Evolutionary conservation across 306 rosid species (phyloP).

Genomic region (Acmispon strigosus): DNA sequence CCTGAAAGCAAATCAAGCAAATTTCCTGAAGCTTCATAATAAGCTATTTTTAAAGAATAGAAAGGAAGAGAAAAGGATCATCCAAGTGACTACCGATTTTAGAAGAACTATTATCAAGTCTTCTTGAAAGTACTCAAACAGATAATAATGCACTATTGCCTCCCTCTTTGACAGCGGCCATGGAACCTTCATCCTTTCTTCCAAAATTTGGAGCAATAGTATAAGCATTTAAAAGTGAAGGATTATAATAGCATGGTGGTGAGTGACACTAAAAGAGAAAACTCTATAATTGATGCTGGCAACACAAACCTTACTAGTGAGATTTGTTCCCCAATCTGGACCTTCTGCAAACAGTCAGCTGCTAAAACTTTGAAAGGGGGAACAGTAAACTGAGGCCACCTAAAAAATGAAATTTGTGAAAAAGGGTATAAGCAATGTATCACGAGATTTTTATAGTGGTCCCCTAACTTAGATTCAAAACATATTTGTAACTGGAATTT

Average conservation of each 20-base stretch:
- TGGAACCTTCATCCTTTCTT: slow-evolving; percentile 88
- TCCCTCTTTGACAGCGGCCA: slow-evolving; percentile 97
- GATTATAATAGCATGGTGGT: not conserved
- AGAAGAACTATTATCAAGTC: slow-evolving; percentile 68
- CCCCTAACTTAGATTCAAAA: no score
- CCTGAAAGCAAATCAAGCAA: slow-evolving; percentile 35
- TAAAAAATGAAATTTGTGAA: slow-evolving; percentile 32
- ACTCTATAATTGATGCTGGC: not conserved
- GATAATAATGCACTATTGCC: slow-evolving; percentile 63
- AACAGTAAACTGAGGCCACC: slow-evolving; percentile 85
- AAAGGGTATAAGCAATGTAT: not conserved
- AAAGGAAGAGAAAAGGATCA: not conserved
- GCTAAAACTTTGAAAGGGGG: slow-evolving; percentile 68
- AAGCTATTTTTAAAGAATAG: not conserved
- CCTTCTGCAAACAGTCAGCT: slow-evolving; percentile 59
- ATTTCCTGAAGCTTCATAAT: slow-evolving; percentile 9
- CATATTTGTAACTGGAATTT: no score
- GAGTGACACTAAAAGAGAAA: not conserved
- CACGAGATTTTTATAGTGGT: not conserved
- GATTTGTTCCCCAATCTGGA: slow-evolving; percentile 65
- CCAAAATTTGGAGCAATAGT: slow-evolving; percentile 47
- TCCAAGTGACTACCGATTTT: slow-evolving; percentile 56
- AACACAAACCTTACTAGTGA: slow-evolving; percentile 73
- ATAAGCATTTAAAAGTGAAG: slow-evolving; percentile 24
- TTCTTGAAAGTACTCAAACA: slow-evolving; percentile 84